Base-by-base conservation (phyloP, 768 basidiomycete genomes). In the Neoboletus subvelutipes region DNA sequence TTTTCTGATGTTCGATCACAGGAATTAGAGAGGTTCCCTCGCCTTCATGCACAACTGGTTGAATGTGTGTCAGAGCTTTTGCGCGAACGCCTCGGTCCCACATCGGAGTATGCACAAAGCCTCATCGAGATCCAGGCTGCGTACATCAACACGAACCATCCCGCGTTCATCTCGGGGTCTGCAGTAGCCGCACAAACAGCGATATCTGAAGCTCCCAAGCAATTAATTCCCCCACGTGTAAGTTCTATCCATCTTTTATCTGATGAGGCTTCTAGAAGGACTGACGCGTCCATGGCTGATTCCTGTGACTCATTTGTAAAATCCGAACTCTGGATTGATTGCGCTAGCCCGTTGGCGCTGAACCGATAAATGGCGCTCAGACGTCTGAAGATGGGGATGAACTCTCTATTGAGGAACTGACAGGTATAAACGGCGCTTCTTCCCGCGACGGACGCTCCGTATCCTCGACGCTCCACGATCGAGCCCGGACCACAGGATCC, bases 81-180 rank as follows among this genome's bases (percentile, higher is more conserved):
- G 37, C 85, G 94, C 48, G 97, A 99, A 73, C 87, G 97, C 8
- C 82, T 99, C 15, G 95, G 95, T 1, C 97, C 97, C 1, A 97
- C 97, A 0, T 94, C 92, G 2, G 90, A 94, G n/a, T 98, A 98
- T 72, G 89, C 95, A 0, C 90, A 93, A 63, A 94, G 92, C 67
- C 78, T 99, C 65, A 98, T 99, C 64, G 85, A 88, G 64, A 99
- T 99, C 48, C 97, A 99, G 73, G 94, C 94, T 1, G 95, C 97
- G 12, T 99, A 99, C 70, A 98, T 99, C 80, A 99, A 99, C 72
- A 98, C 95, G 55, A 98, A 98, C 71, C 97, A 99, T 70, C 97
- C 97, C 7, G 83, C 91, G 33, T 98, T 98, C 73, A 87, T 95
- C 55, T 79, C 88, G 20, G 89, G 90, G 11, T 90, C 90, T 36